Evolutionary conservation across 1,284 basidiomycete species (phyloP).

Genomic region (Leccinum griseonigrum): DNA sequence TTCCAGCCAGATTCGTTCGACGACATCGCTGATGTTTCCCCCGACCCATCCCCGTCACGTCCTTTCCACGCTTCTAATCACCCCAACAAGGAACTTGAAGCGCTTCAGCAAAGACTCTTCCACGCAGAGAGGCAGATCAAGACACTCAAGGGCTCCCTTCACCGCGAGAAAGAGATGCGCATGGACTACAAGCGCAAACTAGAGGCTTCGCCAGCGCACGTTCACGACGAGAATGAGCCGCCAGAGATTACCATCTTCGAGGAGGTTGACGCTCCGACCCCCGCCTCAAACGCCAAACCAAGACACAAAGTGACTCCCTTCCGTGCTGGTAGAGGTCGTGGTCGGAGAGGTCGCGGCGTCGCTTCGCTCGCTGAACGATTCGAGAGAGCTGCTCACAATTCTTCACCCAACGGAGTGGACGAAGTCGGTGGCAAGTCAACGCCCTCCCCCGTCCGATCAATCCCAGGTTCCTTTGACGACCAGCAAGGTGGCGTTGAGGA

Average conservation of each 20-base stretch:
- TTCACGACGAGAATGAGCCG: conserved; percentile 42
- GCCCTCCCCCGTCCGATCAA: conserved; percentile 50
- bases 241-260: conserved; percentile 45
- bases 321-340: conserved; percentile 34
- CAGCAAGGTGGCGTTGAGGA: conserved; percentile 38
- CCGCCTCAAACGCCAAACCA: conserved; percentile 32
- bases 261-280: conserved; percentile 37
- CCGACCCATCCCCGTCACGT: conserved; percentile 61
- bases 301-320: conserved; percentile 36
- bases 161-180: conserved; percentile 76
- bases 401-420: conserved; percentile 49
- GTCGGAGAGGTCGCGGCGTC: conserved; percentile 47
- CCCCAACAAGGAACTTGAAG: conserved; percentile 76
- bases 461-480: conserved; percentile 41
- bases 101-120: conserved; percentile 71
- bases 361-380: conserved; percentile 63
- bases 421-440: conserved; percentile 37
- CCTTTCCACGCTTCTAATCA: conserved; percentile 67
- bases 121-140: conserved; percentile 81
- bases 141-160: conserved; percentile 73
- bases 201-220: conserved; percentile 37
- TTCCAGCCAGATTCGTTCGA: conserved; percentile 56
- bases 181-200: conserved; percentile 61
- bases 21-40: conserved; percentile 60
- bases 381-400: conserved; percentile 53